Percentiles rank a stretch among this genome's conserved stretches.
These are phyloP conservation scores for Claviceps arundinis DNA, from an alignment of 2,329 filamentous ascomycete species.

Conservation along the genomic window DNA sequence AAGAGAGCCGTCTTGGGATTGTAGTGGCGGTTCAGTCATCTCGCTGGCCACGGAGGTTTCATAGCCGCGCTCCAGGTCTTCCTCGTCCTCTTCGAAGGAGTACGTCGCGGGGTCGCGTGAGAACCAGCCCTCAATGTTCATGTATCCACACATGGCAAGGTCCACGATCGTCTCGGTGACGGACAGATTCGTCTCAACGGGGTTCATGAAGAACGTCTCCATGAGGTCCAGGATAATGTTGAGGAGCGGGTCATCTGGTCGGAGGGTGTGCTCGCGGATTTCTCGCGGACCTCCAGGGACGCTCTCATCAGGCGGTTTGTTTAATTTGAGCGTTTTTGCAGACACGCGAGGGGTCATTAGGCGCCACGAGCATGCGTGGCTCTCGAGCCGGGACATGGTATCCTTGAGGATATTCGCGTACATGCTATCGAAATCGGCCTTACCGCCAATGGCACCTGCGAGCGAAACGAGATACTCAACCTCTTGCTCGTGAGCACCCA, in stretches of 20 bases:
- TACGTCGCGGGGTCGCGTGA: conserved; percentile 56
- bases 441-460: conserved; percentile 53
- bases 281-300: conserved; percentile 48
- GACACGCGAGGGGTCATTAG: conserved; percentile 50
- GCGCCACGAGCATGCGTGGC: conserved; percentile 58
- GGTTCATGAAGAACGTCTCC: conserved; percentile 74
- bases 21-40: background rate
- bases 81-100: conserved; percentile 31
- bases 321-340: conserved; percentile 41
- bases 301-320: conserved; percentile 34
- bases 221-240: conserved; percentile 58
- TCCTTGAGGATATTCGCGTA: conserved; percentile 64
- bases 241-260: conserved; percentile 47
- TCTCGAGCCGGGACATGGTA: conserved; percentile 53
- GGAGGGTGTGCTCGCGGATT: conserved; percentile 47
- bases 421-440: conserved; percentile 56
- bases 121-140: conserved; percentile 84
- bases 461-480: conserved; percentile 57
- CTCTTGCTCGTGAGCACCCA: conserved; percentile 63
- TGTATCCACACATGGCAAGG: conserved; percentile 70
- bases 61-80: conserved; percentile 9
- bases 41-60: conserved; percentile 6
- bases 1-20: background rate
- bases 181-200: conserved; percentile 79
- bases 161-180: conserved; percentile 75